A percentile compares a stretch with the other conserved stretches of the same genome.
phyloP scores from a whole-genome alignment of 2,329 filamentous ascomycete genomes.

The Ascochyta lentis region DNA sequence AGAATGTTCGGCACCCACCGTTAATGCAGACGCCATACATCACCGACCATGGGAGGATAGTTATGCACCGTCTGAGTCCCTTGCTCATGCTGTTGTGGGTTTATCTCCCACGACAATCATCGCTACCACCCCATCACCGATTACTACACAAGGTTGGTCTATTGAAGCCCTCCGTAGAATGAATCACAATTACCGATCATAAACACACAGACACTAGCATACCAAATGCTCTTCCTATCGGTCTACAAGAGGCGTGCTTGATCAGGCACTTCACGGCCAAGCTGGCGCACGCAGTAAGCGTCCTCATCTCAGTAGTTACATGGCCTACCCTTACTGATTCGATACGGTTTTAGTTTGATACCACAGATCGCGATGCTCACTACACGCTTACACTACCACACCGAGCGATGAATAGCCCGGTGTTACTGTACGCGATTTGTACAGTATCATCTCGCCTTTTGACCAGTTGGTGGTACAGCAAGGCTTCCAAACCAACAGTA shows the following conservation, averaged over 20 bases:
- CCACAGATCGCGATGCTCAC: background rate
- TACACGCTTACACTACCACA: background rate
- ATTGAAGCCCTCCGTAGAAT: background rate
- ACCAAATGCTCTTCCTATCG: background rate
- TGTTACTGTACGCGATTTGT: background rate
- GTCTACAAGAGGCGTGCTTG: constrained; percentile 3
- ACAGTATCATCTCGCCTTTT: background rate
- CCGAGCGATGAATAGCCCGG: background rate
- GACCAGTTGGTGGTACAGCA: background rate
- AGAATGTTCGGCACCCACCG: background rate
- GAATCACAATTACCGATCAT: too few species aligned
- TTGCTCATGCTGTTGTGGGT: background rate
- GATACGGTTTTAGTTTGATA: background rate
- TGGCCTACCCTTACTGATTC: background rate
- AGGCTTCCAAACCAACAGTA: background rate
- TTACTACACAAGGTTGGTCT: background rate
- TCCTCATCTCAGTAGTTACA: background rate
- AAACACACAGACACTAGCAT: background rate
- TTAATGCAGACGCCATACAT: background rate
- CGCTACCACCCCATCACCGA: background rate
- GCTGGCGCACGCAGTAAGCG: background rate
- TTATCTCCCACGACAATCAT: background rate
- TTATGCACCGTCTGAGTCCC: background rate
- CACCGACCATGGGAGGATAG: background rate
- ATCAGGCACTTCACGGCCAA: background rate